These are phyloP conservation scores for Cladosporium velox DNA, from an alignment of 2,329 filamentous ascomycete genomes.

Conservation along the genomic window DNA sequence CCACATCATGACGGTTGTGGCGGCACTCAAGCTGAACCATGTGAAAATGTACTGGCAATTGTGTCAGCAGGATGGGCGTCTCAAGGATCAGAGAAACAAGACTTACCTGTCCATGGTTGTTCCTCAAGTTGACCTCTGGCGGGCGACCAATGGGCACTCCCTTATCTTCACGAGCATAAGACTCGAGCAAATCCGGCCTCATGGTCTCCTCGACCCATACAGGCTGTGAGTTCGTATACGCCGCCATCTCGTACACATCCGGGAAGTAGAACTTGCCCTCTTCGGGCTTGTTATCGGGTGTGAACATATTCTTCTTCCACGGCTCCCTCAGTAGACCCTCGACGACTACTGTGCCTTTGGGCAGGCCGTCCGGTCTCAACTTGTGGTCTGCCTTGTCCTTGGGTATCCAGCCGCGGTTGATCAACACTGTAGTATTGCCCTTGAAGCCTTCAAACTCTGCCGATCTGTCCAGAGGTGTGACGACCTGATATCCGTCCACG, in stretches of 20 bases:
- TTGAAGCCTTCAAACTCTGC: slow-evolving; percentile 41
- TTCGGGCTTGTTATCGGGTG: slow-evolving; percentile 82
- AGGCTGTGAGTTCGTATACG: slow-evolving; percentile 75
- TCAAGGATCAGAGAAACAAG: not conserved
- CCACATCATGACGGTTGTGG: slow-evolving; percentile 93
- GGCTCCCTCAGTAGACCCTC: slow-evolving; percentile 85
- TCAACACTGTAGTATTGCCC: slow-evolving; percentile 68
- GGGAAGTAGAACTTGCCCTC: slow-evolving; percentile 91
- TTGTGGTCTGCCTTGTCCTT: slow-evolving; percentile 70
- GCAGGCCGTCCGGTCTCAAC: slow-evolving; percentile 64
- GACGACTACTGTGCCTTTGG: slow-evolving; percentile 70
- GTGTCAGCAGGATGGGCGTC: not conserved
- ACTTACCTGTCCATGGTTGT: slow-evolving; percentile 80
- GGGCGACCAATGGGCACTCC: slow-evolving; percentile 88
- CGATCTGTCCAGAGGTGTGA: slow-evolving; percentile 82
- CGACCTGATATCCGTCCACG: slow-evolving; percentile 84
- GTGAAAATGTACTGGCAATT: slow-evolving; percentile 78
- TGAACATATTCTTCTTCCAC: slow-evolving; percentile 98
- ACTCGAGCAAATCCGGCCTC: slow-evolving; percentile 76
- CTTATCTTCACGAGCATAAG: slow-evolving; percentile 72
- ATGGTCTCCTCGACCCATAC: slow-evolving; percentile 97
- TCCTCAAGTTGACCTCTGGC: slow-evolving; percentile 87
- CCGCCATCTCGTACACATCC: slow-evolving; percentile 89
- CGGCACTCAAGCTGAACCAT: slow-evolving; percentile 80
- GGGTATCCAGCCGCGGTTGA: slow-evolving; percentile 89